These are phyloP conservation scores for Boletellus sp. DNA, from an alignment of 768 basidiomycete genomes.

Conservation along the genomic window DNA sequence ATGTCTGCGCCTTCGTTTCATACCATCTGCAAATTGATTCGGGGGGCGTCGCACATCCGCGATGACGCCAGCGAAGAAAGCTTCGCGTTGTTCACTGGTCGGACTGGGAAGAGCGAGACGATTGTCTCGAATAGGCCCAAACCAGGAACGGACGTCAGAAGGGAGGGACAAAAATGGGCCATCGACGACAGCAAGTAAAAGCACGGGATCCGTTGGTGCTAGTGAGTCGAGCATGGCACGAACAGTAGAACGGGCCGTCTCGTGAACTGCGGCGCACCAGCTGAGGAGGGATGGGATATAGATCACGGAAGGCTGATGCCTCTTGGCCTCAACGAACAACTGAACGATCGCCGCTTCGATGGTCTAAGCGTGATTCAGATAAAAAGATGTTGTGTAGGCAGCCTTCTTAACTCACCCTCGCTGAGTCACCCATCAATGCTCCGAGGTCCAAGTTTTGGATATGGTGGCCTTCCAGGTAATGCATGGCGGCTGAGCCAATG, in stretches of 20 bases:
- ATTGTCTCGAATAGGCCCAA: conserved; percentile 73
- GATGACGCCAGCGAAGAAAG: conserved; percentile 76
- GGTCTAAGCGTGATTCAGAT: conserved; percentile 46
- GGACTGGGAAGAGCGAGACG: conserved; percentile 64
- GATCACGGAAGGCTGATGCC: conserved; percentile 92
- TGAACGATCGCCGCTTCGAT: conserved; percentile 92
- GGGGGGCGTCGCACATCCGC: conserved; percentile 72
- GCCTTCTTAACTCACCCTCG: conserved; percentile 55
- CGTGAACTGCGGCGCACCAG: conserved; percentile 84
- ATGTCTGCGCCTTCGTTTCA: conserved; percentile 77
- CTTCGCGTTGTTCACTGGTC: conserved; percentile 48
- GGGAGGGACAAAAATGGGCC: conserved; percentile 68
- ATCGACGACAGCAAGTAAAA: conserved; percentile 87
- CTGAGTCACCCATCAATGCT: conserved; percentile 81
- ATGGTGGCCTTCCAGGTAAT: conserved; percentile 94
- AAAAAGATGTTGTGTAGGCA: not conserved
- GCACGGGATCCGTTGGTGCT: conserved; percentile 87
- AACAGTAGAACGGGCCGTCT: conserved; percentile 80
- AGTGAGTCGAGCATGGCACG: conserved; percentile 90
- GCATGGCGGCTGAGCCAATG: conserved; percentile 85
- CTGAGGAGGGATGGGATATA: conserved; percentile 87
- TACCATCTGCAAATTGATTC: conserved; percentile 83
- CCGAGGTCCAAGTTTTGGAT: conserved; percentile 93
- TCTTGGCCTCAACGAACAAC: conserved; percentile 93
- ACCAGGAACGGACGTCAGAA: conserved; percentile 85